Evolutionary conservation across 495 filamentous ascomycete genomes (phyloP), one percentile per base, ranked within the genome.

Genomic region (Aspergillus cristatus): DNA sequence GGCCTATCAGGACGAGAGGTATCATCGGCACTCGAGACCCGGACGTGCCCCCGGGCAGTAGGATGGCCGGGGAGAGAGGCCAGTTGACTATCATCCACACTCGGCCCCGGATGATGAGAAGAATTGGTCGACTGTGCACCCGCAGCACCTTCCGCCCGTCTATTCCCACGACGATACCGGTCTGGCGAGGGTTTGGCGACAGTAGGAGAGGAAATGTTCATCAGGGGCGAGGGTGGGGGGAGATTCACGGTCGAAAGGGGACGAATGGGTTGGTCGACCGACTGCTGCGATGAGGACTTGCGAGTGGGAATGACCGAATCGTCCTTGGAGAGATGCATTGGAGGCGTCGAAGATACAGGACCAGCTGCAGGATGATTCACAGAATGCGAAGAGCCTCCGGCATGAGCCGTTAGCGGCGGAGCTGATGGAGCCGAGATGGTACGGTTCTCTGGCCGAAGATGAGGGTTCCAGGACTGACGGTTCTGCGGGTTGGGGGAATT

Each of bases 401-500:
- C 56, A 34, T 65, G 55, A 13, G 62, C 52, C 29, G 65, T 54
- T 16, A 48, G 46, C 37, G 74, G 62, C 29, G 71, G 73, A 6
- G 70, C 63, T 7, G 70, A 69, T 26, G 81, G 75, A 28, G 81
- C 72, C 24, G 84, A 81, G 15, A 72, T 74, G 6, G 81, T 72
- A 46, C 81, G 75, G 52, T 75, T 77, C 28, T 87, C 81, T 30
- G 74, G 68, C 15, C 79, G 75, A 36, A 80, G 68, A 55, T 84
- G 74, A 50, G 67, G 73, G 45, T 60, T 61, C 58, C 54, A 65
- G 38, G 68, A 75, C 48, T 81, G 79, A 58, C 75, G 81, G 40
- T 63, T 63, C 42, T 65, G 62, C 29, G 51, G 46, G 45, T 60
- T 77, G 62, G 54, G 53, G 14, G 65, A 56, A 43, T 68, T 74